Evolutionary conservation across 768 basidiomycete genomes (phyloP).

Genomic region (Heimioporus sp.): DNA sequence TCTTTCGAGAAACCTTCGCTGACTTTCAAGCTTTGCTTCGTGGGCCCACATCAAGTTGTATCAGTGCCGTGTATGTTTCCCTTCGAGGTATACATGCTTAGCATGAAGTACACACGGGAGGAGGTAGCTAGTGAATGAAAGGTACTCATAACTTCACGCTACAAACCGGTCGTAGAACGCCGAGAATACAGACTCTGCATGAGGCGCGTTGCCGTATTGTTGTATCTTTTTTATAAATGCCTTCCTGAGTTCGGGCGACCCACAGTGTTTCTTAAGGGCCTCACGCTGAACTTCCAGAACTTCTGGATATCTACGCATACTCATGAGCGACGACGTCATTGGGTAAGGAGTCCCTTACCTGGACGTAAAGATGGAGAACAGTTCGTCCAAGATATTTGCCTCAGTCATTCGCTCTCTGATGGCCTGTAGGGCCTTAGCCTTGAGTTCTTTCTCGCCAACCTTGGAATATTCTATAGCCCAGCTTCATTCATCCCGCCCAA

Average conservation of each 20-base stretch:
- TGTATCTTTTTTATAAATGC: not conserved
- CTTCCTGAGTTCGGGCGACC: not conserved
- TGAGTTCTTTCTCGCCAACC: slow-evolving; percentile 16
- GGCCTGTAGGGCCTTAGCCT: slow-evolving; percentile 13
- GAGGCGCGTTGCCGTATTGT: not conserved
- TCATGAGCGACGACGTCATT: not conserved
- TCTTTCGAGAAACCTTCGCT: no score
- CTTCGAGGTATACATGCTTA: no score
- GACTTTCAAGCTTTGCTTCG: no score
- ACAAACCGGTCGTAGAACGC: not conserved
- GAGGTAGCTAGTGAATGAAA: no score
- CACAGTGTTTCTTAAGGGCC: slow-evolving; percentile 1
- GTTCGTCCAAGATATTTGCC: slow-evolving; percentile 23
- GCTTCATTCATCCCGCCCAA: not conserved
- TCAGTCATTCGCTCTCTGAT: slow-evolving; percentile 15
- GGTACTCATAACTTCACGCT: not conserved
- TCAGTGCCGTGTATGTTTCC: no score
- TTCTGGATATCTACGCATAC: slow-evolving; percentile 3
- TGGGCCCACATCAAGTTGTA: no score
- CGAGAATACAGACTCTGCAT: slow-evolving; percentile 1
- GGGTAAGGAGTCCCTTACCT: slow-evolving; percentile 9
- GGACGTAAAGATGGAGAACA: slow-evolving; percentile 28
- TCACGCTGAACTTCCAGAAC: slow-evolving; percentile 2
- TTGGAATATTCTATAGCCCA: not conserved
- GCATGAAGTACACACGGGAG: no score